phyloP scores from a whole-genome alignment of 2,329 filamentous ascomycete genomes.

The Colletotrichum sp. region DNA sequence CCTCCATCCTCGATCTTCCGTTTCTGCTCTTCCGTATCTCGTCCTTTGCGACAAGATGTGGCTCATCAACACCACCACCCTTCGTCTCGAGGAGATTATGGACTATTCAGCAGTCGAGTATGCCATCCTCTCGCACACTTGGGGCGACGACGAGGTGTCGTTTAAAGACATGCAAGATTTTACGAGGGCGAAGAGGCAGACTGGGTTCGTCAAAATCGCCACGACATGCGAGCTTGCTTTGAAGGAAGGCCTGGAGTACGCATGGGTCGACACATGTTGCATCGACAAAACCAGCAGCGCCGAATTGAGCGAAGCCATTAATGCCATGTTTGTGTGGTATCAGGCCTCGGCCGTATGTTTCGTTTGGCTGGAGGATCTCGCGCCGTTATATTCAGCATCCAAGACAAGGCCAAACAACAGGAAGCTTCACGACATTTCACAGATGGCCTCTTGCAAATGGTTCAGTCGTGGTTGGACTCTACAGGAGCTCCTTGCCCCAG shows the following conservation, averaged over 20 bases:
- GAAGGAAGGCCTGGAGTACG: too few species aligned
- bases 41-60: conserved; percentile 7
- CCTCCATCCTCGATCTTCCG: too few species aligned
- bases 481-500: conserved; percentile 26
- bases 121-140: conserved; percentile 32
- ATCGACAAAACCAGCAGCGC: conserved; percentile 30
- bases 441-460: too few species aligned
- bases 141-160: conserved; percentile 27
- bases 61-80: conserved; percentile 22
- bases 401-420: too few species aligned
- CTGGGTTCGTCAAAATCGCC: conserved; percentile 19
- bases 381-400: too few species aligned
- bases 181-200: not conserved
- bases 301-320: conserved; percentile 27
- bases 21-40: not conserved
- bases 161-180: conserved; percentile 22
- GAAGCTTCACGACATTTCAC: too few species aligned
- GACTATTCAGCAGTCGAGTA: too few species aligned
- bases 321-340: conserved; percentile 27
- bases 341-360: conserved; percentile 22
- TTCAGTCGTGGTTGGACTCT: conserved; percentile 27
- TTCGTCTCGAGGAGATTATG: conserved; percentile 6
- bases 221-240: conserved; percentile 10
- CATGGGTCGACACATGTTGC: conserved; percentile 31
- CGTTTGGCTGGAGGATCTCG: conserved; percentile 24